Evolutionary conservation across 2,329 filamentous ascomycete genomes (phyloP).

Genomic region (Apiospora marii): DNA sequence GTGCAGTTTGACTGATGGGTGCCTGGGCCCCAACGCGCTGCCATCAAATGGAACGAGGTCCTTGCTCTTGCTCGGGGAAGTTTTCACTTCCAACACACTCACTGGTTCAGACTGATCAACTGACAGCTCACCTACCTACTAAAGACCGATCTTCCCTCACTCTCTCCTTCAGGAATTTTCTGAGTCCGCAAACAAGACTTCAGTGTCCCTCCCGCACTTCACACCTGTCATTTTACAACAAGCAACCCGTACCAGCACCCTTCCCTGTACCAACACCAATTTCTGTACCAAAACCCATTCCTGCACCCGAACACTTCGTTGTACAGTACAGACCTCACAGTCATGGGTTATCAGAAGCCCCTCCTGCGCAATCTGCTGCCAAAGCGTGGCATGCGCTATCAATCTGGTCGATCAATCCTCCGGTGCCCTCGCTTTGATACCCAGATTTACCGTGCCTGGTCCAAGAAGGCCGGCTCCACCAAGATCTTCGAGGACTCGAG

Average conservation of each 20-base stretch:
- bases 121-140: background rate
- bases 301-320: background rate
- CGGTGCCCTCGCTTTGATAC: background rate
- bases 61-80: background rate
- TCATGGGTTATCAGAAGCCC: background rate
- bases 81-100: background rate
- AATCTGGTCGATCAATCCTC: background rate
- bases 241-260: background rate
- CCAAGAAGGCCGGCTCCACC: background rate
- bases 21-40: background rate
- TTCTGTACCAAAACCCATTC: background rate
- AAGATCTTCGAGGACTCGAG: background rate
- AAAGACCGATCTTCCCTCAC: background rate
- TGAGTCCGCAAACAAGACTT: background rate
- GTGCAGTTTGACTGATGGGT: background rate
- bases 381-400: background rate
- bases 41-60: background rate
- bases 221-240: background rate
- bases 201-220: background rate
- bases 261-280: background rate
- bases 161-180: background rate
- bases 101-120: background rate
- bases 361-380: background rate
- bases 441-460: background rate
- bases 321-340: background rate